A percentile compares a stretch with the other conserved stretches of the same genome.
Evolutionary conservation across 345 rosid species (phyloP).

Genomic region (Gossypium australe): DNA sequence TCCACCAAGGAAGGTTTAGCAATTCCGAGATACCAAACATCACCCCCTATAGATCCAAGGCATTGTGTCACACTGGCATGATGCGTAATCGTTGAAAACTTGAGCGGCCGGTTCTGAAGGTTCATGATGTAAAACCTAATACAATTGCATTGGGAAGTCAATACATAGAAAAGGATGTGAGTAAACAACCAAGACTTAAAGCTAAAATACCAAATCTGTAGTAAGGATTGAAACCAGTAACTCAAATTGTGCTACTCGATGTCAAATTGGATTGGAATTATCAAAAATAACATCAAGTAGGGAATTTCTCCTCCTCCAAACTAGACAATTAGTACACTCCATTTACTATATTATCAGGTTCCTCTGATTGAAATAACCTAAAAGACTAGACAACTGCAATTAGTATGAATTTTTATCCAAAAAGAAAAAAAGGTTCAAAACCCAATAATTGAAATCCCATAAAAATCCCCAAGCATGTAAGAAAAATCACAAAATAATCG

Average conservation of each 20-base stretch:
- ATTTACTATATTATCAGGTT: neutral
- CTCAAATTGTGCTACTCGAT: too few species aligned
- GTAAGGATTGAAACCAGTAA: neutral
- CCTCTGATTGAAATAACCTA: neutral
- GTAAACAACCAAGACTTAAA: neutral
- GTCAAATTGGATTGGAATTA: neutral
- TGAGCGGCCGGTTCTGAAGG: slow-evolving; percentile 34
- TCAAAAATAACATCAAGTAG: neutral
- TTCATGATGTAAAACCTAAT: slow-evolving; percentile 12
- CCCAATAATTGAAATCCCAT: too few species aligned
- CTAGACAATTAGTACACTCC: neutral
- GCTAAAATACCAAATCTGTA: neutral
- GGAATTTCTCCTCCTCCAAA: neutral
- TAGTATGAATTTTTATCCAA: neutral
- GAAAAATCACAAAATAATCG: neutral
- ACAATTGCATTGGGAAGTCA: neutral
- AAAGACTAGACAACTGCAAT: neutral
- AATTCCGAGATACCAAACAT: slow-evolving; percentile 75
- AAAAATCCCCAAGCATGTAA: neutral
- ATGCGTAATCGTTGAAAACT: slow-evolving; percentile 56
- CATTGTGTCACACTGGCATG: slow-evolving; percentile 87
- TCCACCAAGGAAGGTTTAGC: slow-evolving; percentile 58
- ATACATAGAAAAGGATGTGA: neutral
- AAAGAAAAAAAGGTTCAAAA: neutral
- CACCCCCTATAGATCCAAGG: slow-evolving; percentile 75